Conservation (phyloP, 148 eudicot genomes). For the Persicaria maculosa region DNA sequence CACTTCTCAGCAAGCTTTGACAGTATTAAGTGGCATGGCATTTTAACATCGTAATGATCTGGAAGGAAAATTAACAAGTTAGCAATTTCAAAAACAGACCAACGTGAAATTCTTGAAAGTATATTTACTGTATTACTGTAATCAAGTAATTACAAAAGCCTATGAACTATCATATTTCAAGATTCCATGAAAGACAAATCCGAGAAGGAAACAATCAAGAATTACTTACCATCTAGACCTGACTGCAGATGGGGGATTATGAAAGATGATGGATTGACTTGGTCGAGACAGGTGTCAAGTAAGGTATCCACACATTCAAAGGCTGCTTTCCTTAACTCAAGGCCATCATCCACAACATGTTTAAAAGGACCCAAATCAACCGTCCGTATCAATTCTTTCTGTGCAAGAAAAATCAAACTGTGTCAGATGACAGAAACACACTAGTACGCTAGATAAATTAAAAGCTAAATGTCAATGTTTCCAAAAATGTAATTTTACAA, state of each 20-base stretch:
- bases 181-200: background rate
- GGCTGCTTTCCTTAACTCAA: slow-evolving; percentile 94
- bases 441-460: too few relatives aligned
- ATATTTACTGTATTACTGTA: background rate
- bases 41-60: slow-evolving; percentile 99
- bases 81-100: background rate
- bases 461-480: too few relatives aligned
- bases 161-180: background rate
- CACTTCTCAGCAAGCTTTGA: slow-evolving; percentile 92
- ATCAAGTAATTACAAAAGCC: background rate
- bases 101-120: background rate
- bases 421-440: background rate
- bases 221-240: slow-evolving; percentile 80
- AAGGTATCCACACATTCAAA: slow-evolving; percentile 97
- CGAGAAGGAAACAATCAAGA: background rate
- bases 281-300: slow-evolving; percentile 78
- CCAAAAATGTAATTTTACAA: background rate
- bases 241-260: slow-evolving; percentile 79
- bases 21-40: slow-evolving; percentile 98
- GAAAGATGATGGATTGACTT: slow-evolving; percentile 89
- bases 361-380: slow-evolving; percentile 98
- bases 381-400: slow-evolving; percentile 94
- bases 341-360: slow-evolving; percentile 98
- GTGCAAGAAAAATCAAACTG: slow-evolving; percentile 20
- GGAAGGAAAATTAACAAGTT: slow-evolving; percentile 14